Evolutionary conservation across 2,329 filamentous ascomycete genomes (phyloP).

Genomic region (Mariannaea sp.): DNA sequence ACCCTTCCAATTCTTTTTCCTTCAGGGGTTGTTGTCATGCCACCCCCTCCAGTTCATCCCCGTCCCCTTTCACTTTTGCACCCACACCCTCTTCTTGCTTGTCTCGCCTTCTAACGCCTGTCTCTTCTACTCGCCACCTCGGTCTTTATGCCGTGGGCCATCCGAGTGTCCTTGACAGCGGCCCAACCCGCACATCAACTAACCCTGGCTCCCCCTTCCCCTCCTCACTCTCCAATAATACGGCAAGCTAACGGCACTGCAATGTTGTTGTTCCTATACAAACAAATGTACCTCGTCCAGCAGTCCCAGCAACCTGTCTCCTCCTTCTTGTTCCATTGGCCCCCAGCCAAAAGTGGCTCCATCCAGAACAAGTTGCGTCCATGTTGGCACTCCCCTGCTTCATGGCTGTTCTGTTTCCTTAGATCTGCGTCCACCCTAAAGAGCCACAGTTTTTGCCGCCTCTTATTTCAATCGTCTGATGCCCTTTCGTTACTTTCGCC

Average conservation of each 20-base stretch:
- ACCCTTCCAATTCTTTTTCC: neutral
- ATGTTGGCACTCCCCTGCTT: conserved; percentile 8
- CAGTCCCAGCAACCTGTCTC: conserved; percentile 6
- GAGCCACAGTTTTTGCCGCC: conserved; percentile 27
- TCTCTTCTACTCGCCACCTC: conserved; percentile 7
- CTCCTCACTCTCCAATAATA: conserved; percentile 4
- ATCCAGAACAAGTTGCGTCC: conserved; percentile 3
- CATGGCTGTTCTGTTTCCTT: conserved; percentile 18
- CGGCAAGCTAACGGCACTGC: conserved; percentile 14
- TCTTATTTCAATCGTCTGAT: conserved; percentile 29
- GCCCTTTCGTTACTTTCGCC: conserved; percentile 40
- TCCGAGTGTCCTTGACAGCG: conserved; percentile 15
- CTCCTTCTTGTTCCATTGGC: too few relatives aligned
- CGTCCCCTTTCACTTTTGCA: conserved; percentile 16
- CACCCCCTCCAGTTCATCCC: conserved; percentile 18
- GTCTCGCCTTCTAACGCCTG: conserved; percentile 21
- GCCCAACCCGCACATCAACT: conserved; percentile 8
- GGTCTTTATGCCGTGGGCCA: conserved; percentile 7
- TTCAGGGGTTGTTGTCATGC: conserved; percentile 14
- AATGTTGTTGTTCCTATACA: neutral
- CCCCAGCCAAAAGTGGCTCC: conserved; percentile 15
- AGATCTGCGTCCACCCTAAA: conserved; percentile 21
- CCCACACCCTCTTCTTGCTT: conserved; percentile 8
- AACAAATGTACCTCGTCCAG: conserved; percentile 15
- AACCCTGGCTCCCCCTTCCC: conserved; percentile 15